phyloP scores from a whole-genome alignment of 352 stramenopile genomes.

The Sclerospora graminicola region DNA sequence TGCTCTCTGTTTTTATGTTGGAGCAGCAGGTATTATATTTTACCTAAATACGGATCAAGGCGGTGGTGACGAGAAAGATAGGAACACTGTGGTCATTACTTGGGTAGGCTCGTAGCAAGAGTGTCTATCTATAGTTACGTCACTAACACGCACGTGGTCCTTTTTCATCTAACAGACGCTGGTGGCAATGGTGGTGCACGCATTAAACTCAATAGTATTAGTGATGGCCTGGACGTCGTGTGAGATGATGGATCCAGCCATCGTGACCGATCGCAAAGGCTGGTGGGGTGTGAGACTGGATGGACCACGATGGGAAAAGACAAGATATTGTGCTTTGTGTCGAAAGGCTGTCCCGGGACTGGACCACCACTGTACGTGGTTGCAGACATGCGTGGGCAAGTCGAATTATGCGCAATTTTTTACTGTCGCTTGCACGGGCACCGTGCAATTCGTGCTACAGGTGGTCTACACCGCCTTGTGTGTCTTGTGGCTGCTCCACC shows the following conservation, averaged over 20 bases:
- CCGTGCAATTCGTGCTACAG: constrained; percentile 60
- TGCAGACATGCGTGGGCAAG: constrained; percentile 78
- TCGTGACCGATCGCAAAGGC: constrained; percentile 30
- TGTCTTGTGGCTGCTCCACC: constrained; percentile 42
- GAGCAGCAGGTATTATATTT: constrained; percentile 17
- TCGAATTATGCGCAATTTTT: constrained; percentile 85
- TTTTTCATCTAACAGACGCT: constrained; percentile 25
- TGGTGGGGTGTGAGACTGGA: constrained; percentile 67
- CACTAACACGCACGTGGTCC: background rate
- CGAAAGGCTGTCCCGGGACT: constrained; percentile 67
- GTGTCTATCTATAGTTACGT: too few relatives aligned
- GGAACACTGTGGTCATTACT: constrained; percentile 8
- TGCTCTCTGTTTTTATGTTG: constrained; percentile 51
- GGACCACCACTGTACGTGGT: constrained; percentile 84
- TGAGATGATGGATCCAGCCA: constrained; percentile 54
- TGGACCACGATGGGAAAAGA: constrained; percentile 68
- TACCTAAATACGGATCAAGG: constrained; percentile 11
- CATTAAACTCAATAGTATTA: constrained; percentile 37
- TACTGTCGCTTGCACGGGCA: constrained; percentile 58
- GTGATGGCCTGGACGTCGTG: constrained; percentile 59
- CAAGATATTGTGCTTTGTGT: constrained; percentile 71
- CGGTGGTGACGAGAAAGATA: constrained; percentile 12
- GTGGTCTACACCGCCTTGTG: constrained; percentile 36
- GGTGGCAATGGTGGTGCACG: constrained; percentile 38
- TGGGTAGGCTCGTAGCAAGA: constrained; percentile 6